These are phyloP conservation scores for Phytophthora multivora DNA, from an alignment of 352 stramenopile genomes.

Conservation along the genomic window DNA sequence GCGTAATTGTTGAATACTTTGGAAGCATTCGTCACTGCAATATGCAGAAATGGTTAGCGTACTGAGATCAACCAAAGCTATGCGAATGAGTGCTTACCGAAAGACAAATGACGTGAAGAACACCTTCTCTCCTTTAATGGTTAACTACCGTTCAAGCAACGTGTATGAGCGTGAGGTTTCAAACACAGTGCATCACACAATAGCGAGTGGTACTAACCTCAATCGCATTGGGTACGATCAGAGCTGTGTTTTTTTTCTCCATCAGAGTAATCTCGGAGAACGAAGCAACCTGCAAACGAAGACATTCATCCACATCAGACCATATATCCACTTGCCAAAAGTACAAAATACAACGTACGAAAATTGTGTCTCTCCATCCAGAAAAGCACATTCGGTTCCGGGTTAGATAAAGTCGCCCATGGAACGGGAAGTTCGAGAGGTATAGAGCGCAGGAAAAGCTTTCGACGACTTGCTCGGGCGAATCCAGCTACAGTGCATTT, in stretches of 20 bases:
- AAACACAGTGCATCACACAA: neutral
- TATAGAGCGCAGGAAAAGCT: constrained; percentile 86
- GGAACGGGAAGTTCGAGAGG: constrained; percentile 80
- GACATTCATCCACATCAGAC: constrained; percentile 1
- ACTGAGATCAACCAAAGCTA: no score
- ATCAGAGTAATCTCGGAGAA: constrained; percentile 75
- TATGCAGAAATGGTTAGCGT: constrained; percentile 9
- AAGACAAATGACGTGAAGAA: constrained; percentile 90
- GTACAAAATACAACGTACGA: constrained; percentile 41
- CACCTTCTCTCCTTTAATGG: constrained; percentile 63
- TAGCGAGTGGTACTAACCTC: constrained; percentile 49
- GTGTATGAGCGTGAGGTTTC: neutral
- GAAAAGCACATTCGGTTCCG: constrained; percentile 79
- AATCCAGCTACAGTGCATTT: constrained; percentile 45
- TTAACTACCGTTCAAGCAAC: constrained; percentile 44
- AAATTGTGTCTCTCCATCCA: constrained; percentile 82
- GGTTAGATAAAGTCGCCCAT: constrained; percentile 82
- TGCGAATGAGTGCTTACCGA: constrained; percentile 38
- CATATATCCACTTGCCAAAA: neutral
- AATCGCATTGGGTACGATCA: constrained; percentile 87
- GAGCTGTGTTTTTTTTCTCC: constrained; percentile 86
- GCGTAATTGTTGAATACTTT: constrained; percentile 77
- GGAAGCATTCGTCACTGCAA: constrained; percentile 80
- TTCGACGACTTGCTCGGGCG: constrained; percentile 79
- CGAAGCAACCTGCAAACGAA: constrained; percentile 54